Conservation (phyloP, 129 eudicot genomes). For the Dittrichia graveolens region DNA sequence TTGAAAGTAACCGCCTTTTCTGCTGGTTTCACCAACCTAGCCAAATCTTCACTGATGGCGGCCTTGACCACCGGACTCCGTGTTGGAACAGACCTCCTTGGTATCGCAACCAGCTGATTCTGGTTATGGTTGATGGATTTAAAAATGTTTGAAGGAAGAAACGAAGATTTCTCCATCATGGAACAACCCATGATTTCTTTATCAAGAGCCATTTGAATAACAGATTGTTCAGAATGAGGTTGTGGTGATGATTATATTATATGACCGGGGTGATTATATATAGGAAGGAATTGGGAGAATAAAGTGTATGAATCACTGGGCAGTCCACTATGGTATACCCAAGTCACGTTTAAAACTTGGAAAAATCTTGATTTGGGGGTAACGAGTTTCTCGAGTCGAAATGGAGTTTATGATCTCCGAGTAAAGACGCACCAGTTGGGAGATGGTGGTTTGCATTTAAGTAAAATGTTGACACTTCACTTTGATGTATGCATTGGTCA, state of each 20-base stretch:
- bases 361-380: too few species aligned
- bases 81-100: constrained; percentile 21
- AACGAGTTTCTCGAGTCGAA: too few species aligned
- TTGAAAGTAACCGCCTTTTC: constrained; percentile 61
- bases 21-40: neutral
- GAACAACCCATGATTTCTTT: constrained; percentile 69
- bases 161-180: constrained; percentile 41
- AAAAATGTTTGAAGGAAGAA: constrained; percentile 35
- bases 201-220: constrained; percentile 54
- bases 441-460: too few species aligned
- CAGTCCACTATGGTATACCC: too few species aligned
- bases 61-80: constrained; percentile 41
- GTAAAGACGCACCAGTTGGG: too few species aligned
- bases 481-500: too few species aligned
- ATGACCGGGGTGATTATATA: neutral
- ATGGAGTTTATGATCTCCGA: too few species aligned
- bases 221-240: constrained; percentile 1
- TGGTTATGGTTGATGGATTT: constrained; percentile 14
- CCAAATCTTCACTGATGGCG: constrained; percentile 70
- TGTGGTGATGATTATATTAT: neutral
- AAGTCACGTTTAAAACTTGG: too few species aligned
- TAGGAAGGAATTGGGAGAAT: neutral
- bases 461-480: too few species aligned
- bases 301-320: neutral
- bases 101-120: constrained; percentile 3